Percentiles rank a stretch among this genome's conserved stretches.
Conservation (phyloP, 148 eudicot genomes). For the Diospyros kaki region DNA sequence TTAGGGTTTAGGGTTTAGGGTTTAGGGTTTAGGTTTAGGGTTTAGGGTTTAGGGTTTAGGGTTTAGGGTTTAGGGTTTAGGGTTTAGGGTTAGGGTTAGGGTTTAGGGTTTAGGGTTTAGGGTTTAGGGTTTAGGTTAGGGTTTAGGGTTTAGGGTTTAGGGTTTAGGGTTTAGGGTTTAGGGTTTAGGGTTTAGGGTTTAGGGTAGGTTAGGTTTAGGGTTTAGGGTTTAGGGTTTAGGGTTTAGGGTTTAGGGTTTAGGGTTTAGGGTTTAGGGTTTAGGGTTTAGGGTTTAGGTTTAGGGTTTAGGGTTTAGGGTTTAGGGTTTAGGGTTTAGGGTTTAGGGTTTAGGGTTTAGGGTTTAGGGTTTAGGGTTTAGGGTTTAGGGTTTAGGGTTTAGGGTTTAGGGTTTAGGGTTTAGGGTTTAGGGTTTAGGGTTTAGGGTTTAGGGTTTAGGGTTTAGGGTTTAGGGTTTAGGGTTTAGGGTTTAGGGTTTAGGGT, state of each 20-base stretch:
- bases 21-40: conserved; percentile 9
- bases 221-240: conserved; percentile 23
- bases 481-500: conserved; percentile 14
- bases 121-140: too few relatives aligned
- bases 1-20: conserved; percentile 17
- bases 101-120: conserved; percentile 2
- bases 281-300: conserved; percentile 16
- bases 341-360: conserved; percentile 15
- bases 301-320: conserved; percentile 23
- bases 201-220: conserved; percentile 12
- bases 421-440: conserved; percentile 32
- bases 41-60: conserved; percentile 12
- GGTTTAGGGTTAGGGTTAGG: conserved; percentile 1
- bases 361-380: conserved; percentile 17
- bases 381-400: conserved; percentile 23
- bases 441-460: conserved; percentile 31
- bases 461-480: conserved; percentile 23
- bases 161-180: conserved; percentile 27
- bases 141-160: conserved; percentile 21
- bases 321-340: conserved; percentile 17
- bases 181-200: conserved; percentile 27
- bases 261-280: conserved; percentile 22
- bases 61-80: conserved; percentile 16
- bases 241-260: conserved; percentile 24
- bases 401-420: conserved; percentile 24